phyloP scores from a whole-genome alignment of 192 early-diverging fungal genomes.

The Podila epigama region DNA sequence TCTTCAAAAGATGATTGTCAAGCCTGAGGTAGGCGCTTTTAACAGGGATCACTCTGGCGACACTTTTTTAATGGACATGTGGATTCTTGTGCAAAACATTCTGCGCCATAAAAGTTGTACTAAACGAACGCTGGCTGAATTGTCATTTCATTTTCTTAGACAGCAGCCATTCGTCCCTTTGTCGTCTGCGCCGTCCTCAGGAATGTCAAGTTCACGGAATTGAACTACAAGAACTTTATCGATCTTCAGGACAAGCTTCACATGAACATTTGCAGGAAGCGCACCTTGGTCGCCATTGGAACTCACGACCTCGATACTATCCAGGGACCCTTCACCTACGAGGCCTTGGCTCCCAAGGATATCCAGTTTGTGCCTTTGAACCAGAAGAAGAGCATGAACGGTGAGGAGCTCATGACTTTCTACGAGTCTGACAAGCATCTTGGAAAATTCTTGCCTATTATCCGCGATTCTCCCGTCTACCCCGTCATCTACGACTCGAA shows the following conservation, averaged over 20 bases:
- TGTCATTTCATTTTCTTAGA: slow-evolving; percentile 56
- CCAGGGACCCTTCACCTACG: slow-evolving; percentile 94
- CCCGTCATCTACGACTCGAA: slow-evolving; percentile 92
- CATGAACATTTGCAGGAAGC: slow-evolving; percentile 95
- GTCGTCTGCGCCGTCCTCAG: slow-evolving; percentile 93
- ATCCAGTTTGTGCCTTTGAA: slow-evolving; percentile 94
- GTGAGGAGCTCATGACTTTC: slow-evolving; percentile 86
- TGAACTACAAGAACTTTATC: slow-evolving; percentile 94
- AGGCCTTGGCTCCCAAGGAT: slow-evolving; percentile 88
- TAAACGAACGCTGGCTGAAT: too few relatives aligned
- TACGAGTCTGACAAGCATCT: slow-evolving; percentile 90
- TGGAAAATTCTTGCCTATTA: slow-evolving; percentile 91
- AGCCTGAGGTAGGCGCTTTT: slow-evolving; percentile 64
- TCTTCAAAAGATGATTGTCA: slow-evolving; percentile 70
- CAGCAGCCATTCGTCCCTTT: slow-evolving; percentile 81
- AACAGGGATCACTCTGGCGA: neutral
- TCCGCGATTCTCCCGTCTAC: slow-evolving; percentile 87
- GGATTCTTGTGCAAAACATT: too few relatives aligned
- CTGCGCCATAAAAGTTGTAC: too few relatives aligned
- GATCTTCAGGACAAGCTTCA: slow-evolving; percentile 99
- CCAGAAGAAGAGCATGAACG: slow-evolving; percentile 88
- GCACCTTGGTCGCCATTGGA: slow-evolving; percentile 95
- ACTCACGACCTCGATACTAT: slow-evolving; percentile 98
- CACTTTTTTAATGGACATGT: too few relatives aligned
- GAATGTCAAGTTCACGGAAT: slow-evolving; percentile 81